These are phyloP conservation scores for Laetiporus sulphureus DNA, from an alignment of 1,284 basidiomycete genomes.

Conservation along the genomic window DNA sequence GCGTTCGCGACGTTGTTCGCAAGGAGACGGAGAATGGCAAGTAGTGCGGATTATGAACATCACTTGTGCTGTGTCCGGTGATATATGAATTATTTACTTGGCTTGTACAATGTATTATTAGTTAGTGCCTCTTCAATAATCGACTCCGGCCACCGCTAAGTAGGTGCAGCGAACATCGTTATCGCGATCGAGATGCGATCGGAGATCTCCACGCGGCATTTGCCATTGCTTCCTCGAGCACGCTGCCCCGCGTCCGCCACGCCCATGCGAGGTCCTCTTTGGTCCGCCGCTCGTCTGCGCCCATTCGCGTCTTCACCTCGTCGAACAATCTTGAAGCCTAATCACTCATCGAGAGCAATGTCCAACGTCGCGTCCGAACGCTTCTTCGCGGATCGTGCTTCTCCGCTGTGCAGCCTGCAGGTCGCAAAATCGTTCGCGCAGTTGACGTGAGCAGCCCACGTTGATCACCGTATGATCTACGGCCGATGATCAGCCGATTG, in stretches of 20 bases:
- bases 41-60: not conserved
- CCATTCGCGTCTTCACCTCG: not conserved
- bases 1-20: constrained; percentile 27
- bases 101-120: too few species aligned
- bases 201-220: too few species aligned
- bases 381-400: constrained; percentile 61
- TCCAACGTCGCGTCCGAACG: constrained; percentile 41
- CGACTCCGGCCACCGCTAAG: too few species aligned
- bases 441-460: constrained; percentile 41
- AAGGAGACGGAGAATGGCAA: constrained; percentile 3
- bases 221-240: too few species aligned
- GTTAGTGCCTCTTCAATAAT: too few species aligned
- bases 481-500: not conserved
- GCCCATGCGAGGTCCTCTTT: constrained; percentile 1
- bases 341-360: constrained; percentile 23
- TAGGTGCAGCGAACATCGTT: too few species aligned
- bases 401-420: constrained; percentile 65
- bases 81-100: too few species aligned
- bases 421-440: constrained; percentile 60
- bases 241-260: too few species aligned
- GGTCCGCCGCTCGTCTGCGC: not conserved
- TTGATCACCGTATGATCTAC: not conserved
- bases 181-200: too few species aligned
- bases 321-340: not conserved
- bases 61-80: too few species aligned